Base-by-base conservation (phyloP, 805 yeast species). In the Jamesozyma hellenica region DNA sequence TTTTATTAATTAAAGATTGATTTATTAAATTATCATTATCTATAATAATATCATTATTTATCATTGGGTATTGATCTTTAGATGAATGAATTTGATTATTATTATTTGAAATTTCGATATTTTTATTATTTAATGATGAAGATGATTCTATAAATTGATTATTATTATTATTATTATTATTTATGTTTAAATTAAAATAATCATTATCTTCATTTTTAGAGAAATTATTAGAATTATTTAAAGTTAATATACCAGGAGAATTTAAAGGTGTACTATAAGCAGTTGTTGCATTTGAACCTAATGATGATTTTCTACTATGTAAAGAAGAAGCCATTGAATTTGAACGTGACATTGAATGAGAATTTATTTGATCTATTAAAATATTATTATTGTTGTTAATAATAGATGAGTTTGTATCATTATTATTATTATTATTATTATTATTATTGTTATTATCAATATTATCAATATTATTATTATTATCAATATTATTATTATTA, bases 211-310 rank as follows among this genome's bases (percentile, higher is more conserved):
- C 31, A 32, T 36, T 35, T 21, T n/a, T n/a, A 7, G 30, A 26
- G 7, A 12, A 14, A 13, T 34, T 34, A 16, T 28, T 28, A 15
- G 32, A 27, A 16, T 38, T 34, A 13, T 46, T 42, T 14, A 39
- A 39, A 18, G 46, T 40, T 15, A 42, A 27, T 27, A 51, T 39
- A 1, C 59, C 63, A 8, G 56, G 63, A 21, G 58, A 63, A 43
- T 53, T 56, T 41, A 54, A 42, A 18, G 58, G 67, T 19, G 60
- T 60, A 39, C 53, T 52, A 34, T 52, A 58, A 14, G 58, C 53
- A 14, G 60, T 51, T 29, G 52, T 53, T 14, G 53, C 51, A 19
- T 50, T 45, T 11, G 60, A 52, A 21, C 54, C 47, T 23, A 48
- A 42, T 7, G 62, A 57, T 4, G 63, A 57, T 35, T 54, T 54